Percentiles rank a stretch among this genome's conserved stretches.
phyloP scores from a whole-genome alignment of 768 basidiomycete species.

The Trametes coccinea region DNA sequence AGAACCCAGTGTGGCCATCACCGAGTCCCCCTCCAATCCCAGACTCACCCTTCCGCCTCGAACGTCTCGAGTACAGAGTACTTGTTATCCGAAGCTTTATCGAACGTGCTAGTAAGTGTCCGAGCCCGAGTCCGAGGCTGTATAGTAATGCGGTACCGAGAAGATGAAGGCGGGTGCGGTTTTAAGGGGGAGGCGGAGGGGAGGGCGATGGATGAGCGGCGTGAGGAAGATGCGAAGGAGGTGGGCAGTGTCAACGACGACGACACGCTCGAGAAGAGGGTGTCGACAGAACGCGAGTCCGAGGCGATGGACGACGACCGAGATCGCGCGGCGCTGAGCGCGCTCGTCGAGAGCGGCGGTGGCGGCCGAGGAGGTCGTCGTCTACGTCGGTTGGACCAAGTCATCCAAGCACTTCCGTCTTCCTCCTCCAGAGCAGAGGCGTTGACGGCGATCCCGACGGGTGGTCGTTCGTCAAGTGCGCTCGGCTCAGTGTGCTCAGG shows the following conservation, averaged over 20 bases:
- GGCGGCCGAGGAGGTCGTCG: not conserved
- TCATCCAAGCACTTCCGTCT: not conserved
- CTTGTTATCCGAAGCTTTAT: not conserved
- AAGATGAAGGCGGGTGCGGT: not conserved
- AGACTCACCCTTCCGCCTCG: conserved; percentile 6
- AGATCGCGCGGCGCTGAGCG: not conserved
- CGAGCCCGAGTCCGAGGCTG: not conserved
- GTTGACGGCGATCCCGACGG: not conserved
- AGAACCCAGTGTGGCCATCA: not conserved
- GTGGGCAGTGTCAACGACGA: not conserved
- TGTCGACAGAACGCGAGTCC: not conserved
- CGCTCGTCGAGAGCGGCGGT: not conserved
- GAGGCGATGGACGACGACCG: conserved; percentile 4
- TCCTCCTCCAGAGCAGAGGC: not conserved
- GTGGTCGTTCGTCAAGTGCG: too few species aligned
- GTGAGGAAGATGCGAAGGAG: not conserved
- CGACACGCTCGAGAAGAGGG: not conserved
- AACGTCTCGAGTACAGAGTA: conserved; percentile 7
- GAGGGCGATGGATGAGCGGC: not conserved
- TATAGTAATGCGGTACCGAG: not conserved
- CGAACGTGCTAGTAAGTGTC: not conserved
- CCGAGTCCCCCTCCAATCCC: not conserved
- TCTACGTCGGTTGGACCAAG: not conserved
- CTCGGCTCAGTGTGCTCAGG: too few species aligned
- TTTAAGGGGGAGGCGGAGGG: not conserved